Evolutionary conservation across 805 yeast species (phyloP).

Genomic region (Candida taoyuanica): DNA sequence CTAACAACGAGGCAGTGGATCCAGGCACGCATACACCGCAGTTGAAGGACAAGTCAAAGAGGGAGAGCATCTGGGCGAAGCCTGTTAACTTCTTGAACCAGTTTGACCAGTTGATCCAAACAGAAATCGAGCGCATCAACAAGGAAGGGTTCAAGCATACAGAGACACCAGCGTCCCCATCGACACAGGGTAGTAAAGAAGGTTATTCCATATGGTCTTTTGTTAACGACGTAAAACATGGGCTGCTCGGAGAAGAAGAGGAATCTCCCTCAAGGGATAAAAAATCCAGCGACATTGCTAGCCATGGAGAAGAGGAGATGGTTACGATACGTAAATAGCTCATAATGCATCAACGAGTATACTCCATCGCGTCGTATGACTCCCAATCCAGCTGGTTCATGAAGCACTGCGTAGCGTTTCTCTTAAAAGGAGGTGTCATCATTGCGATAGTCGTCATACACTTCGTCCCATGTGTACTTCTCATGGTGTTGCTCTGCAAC

Average conservation of each 20-base stretch:
- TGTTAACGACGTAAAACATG: constrained; percentile 44
- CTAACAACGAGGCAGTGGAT: background rate
- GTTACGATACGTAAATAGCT: constrained; percentile 13
- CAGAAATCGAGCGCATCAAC: constrained; percentile 54
- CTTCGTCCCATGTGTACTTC: constrained; percentile 27
- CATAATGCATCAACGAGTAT: background rate
- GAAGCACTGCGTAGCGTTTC: constrained; percentile 2
- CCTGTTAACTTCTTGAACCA: constrained; percentile 62
- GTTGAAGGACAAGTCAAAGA: constrained; percentile 6
- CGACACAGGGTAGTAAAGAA: constrained; percentile 10
- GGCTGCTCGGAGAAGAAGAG: constrained; percentile 35
- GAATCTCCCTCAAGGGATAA: constrained; percentile 5
- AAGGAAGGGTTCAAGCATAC: constrained; percentile 19
- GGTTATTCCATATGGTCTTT: constrained; percentile 45
- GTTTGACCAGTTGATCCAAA: constrained; percentile 61
- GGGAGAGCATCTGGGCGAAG: constrained; percentile 40
- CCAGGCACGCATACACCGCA: background rate
- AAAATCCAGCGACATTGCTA: background rate
- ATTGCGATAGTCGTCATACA: constrained; percentile 26
- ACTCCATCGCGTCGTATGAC: background rate
- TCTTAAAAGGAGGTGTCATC: constrained; percentile 24
- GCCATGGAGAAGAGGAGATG: constrained; percentile 22
- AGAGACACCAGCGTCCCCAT: background rate
- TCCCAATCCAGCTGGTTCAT: constrained; percentile 10
- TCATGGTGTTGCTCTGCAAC: constrained; percentile 18